Base-by-base conservation (phyloP, 192 early-diverging fungal genomes). In the Coemansia pectinata region DNA sequence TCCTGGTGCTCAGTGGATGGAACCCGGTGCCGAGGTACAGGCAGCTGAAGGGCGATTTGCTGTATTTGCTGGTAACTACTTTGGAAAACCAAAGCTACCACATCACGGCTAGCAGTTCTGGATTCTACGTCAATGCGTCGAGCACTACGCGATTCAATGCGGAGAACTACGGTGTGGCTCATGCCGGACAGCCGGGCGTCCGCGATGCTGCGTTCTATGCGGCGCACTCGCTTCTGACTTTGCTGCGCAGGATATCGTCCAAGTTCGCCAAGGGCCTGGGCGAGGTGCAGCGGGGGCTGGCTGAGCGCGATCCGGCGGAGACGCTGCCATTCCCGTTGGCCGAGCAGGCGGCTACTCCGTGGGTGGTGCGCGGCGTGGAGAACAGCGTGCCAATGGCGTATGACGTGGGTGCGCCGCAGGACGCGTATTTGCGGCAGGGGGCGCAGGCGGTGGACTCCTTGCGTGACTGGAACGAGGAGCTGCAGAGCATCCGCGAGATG, bases 391-490 rank as follows among this genome's bases (percentile, higher is more conserved):
- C 81, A 1, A 47, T 52, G 58, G n/a, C 70, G 1, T 78, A 84
- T 48, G 81, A 84, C 33, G 39, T 65, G 33, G 74, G 67, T 2
- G 70, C 70, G 15, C 66, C 68, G 47, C 73, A 78, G 60, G 77
- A 79, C 9, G 62, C 72, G 42, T 66, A 58, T 6, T 31, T 84
- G 40, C 62, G 77, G 5, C 70, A 69, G 39, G 76, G 76, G 5
- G 68, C 73, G 0, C 72, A 74, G 27, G 58, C 60, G 0, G 68
- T 65, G 12, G 81, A 84, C 40, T 73, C 77, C 2, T 60, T 92
- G 59, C 92, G 94, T 57, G 96, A 98, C 72, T 99, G 96, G 96
- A 98, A 99, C 79, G 96, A 99, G 66, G 96, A 99, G 75, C 74
- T 96, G 29, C 95, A 97, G 83, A 87, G 89, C 14, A 91, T 93